Evolutionary conservation across 2,329 filamentous ascomycete genomes (phyloP), one percentile per base, ranked within the genome.

Genomic region (Cyanodermella asteris): DNA sequence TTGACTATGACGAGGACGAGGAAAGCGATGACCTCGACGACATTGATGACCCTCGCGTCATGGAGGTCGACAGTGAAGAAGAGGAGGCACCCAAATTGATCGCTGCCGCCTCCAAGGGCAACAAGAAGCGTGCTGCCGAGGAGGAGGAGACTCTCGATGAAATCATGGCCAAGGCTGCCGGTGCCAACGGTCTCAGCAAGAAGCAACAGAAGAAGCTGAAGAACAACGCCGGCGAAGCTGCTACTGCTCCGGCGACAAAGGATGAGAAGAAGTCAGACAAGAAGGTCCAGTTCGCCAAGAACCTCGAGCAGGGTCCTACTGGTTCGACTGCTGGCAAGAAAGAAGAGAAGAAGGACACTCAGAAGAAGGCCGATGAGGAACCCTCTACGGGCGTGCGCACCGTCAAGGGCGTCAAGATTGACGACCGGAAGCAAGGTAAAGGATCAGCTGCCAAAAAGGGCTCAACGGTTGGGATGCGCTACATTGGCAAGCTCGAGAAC

Each of bases 281-380:
- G 69, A 94, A 93, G 62, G 87, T 97, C 32, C 80, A 91, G 52
- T 97, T 97, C 49, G 84, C 87, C 46, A 93, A 94, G 66, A 82
- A 94, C 53, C 78, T 97, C 34, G 87, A 94, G 61, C 81, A 91
- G 53, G 87, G 87, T 31, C 87, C 87, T 34, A 90, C 81, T 21
- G 70, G 72, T 36, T 72, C 76, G 29, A 51, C 55, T 32, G 18
- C 39, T 23, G 36, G 44, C 26, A 34, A 34, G 21, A 46, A 46
- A 33, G 11, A 26, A 10, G 34, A 34, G n/a, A 28, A 37, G 18
- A 49, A 57, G 45, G 39, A 35, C 41, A 51, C 51, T 28, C 43
- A 47, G 34, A 49, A 57, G 43, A 48, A 54, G 24, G 42, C 39
- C 24, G 36, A 41, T 18, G 41, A 52, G 34, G 56, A 58, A 45